Conservation (phyloP, 2,329 filamentous ascomycete genomes). For the Botrytis aclada region DNA sequence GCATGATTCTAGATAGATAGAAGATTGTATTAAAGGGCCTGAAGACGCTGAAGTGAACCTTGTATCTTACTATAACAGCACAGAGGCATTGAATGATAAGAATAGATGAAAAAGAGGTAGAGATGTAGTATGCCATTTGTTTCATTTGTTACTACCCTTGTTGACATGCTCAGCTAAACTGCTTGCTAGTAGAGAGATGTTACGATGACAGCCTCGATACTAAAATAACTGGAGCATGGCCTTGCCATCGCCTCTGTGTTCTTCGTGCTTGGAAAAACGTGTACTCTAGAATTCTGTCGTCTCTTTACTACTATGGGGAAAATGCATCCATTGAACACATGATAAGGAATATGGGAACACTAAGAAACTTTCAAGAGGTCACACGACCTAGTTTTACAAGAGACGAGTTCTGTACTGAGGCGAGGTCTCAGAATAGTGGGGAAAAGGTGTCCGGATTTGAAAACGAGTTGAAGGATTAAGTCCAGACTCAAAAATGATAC, state of each 20-base stretch:
- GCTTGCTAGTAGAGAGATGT: not conserved
- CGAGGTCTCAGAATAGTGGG: not conserved
- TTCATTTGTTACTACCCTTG: not conserved
- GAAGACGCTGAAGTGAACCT: not conserved
- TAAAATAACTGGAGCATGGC: not conserved
- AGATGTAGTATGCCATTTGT: not conserved
- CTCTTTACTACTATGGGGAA: not conserved
- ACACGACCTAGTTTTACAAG: not conserved
- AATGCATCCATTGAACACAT: not conserved
- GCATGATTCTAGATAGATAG: not conserved
- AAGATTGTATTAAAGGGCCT: not conserved
- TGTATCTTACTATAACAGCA: no score
- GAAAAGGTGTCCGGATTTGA: not conserved
- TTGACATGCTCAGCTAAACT: not conserved
- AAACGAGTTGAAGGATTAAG: not conserved
- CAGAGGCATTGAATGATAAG: not conserved
- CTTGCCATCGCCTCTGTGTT: not conserved
- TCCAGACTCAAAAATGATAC: not conserved
- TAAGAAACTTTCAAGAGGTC: not conserved
- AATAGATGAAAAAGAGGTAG: not conserved
- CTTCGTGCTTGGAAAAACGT: not conserved
- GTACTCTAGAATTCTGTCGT: not conserved
- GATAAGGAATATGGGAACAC: not conserved
- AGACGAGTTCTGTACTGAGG: not conserved
- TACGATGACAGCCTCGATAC: not conserved